Conservation (phyloP, 805 yeast genomes). For the fission yeast (Schizosaccharomyces pombe) region DNA sequence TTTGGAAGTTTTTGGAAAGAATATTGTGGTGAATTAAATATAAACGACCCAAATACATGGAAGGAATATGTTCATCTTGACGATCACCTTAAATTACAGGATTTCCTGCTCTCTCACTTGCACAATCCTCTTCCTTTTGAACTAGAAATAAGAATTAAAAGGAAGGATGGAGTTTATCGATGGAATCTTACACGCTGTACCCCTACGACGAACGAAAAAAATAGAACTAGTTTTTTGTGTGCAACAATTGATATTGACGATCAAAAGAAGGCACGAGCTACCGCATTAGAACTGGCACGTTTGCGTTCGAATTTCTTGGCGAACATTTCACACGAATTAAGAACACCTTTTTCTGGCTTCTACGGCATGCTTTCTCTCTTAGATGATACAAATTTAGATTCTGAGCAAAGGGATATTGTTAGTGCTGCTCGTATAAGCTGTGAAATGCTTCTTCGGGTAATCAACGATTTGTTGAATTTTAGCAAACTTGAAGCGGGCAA, state of each 20-base stretch:
- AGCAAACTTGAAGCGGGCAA: slow-evolving; percentile 34
- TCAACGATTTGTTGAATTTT: slow-evolving; percentile 31
- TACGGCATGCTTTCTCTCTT: slow-evolving; percentile 28
- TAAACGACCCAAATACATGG: slow-evolving; percentile 7
- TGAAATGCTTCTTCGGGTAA: slow-evolving; percentile 27
- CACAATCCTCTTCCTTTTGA: slow-evolving; percentile 6
- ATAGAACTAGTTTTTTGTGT: slow-evolving; percentile 9
- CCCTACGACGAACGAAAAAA: slow-evolving; percentile 8
- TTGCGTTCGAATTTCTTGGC: slow-evolving; percentile 27
- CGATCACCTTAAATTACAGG: slow-evolving; percentile 6
- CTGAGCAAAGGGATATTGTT: slow-evolving; percentile 26
- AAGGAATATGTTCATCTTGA: slow-evolving; percentile 9
- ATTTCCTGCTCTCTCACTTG: slow-evolving; percentile 5
- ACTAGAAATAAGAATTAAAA: slow-evolving; percentile 8
- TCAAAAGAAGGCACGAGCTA: slow-evolving; percentile 11
- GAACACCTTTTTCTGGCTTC: slow-evolving; percentile 32
- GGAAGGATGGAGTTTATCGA: slow-evolving; percentile 8
- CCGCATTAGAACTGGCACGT: slow-evolving; percentile 9
- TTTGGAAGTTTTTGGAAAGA: slow-evolving; percentile 10
- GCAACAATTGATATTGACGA: slow-evolving; percentile 10
- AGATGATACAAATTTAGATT: slow-evolving; percentile 24
- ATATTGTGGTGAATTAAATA: slow-evolving; percentile 10
- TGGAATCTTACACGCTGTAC: slow-evolving; percentile 10
- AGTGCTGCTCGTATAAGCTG: slow-evolving; percentile 29
- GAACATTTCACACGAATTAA: slow-evolving; percentile 34